Percentiles rank a stretch among this genome's conserved stretches.
These are phyloP conservation scores for Mallotus repandus DNA, from an alignment of 441 rosid species.

Conservation along the genomic window DNA sequence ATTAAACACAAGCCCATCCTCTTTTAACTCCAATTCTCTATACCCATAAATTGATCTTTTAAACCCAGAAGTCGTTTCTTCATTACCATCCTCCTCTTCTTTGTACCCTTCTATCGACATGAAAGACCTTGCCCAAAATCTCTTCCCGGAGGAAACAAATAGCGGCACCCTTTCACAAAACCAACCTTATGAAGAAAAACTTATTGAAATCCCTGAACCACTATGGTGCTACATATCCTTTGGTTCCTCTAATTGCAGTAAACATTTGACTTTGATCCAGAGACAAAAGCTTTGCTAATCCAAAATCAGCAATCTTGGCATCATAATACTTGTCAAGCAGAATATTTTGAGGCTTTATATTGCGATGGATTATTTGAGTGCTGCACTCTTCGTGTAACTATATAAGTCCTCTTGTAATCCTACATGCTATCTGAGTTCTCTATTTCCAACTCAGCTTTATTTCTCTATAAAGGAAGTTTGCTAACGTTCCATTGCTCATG, in stretches of 20 bases:
- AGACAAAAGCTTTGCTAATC: slow-evolving; percentile 47
- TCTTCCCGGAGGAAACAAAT: slow-evolving; percentile 38
- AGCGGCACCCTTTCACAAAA: background rate
- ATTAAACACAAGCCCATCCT: too few species aligned
- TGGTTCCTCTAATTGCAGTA: slow-evolving; percentile 46
- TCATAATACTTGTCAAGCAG: slow-evolving; percentile 33
- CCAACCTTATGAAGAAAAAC: slow-evolving; percentile 41
- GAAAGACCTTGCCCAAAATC: slow-evolving; percentile 41
- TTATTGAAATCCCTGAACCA: slow-evolving; percentile 54
- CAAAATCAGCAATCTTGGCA: slow-evolving; percentile 45
- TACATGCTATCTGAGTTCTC: slow-evolving; percentile 33
- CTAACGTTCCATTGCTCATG: slow-evolving; percentile 45
- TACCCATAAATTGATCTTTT: too few species aligned
- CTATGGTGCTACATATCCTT: slow-evolving; percentile 44
- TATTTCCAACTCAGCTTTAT: slow-evolving; percentile 36
- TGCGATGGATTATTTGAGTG: slow-evolving; percentile 41
- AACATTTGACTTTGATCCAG: slow-evolving; percentile 34
- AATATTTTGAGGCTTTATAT: slow-evolving; percentile 52
- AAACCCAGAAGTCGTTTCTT: too few species aligned
- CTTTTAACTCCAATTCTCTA: too few species aligned
- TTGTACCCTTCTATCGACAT: slow-evolving; percentile 29
- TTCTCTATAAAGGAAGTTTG: slow-evolving; percentile 24
- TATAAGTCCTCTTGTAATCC: slow-evolving; percentile 33
- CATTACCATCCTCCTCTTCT: too few species aligned
- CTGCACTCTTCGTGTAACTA: slow-evolving; percentile 49